A percentile compares a stretch with the other conserved stretches of the same genome.
Evolutionary conservation across 2,329 filamentous ascomycete species (phyloP).

Genomic region (Tolypocladium nubicola): DNA sequence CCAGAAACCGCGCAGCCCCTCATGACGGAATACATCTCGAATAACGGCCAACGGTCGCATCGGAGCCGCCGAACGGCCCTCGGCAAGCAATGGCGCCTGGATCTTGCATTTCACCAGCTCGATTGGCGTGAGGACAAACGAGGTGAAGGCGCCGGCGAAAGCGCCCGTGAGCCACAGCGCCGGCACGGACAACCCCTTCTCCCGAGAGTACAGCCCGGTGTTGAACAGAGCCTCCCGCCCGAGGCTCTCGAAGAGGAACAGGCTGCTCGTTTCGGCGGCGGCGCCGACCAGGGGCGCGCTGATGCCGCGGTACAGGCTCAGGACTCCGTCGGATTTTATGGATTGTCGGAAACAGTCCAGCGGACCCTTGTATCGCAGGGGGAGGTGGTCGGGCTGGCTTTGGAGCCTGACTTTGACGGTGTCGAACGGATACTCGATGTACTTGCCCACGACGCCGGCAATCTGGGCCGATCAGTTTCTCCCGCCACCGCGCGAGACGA

Average conservation of each 20-base stretch:
- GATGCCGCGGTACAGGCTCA: conserved; percentile 83
- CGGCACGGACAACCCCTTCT: conserved; percentile 58
- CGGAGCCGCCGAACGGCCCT: conserved; percentile 30
- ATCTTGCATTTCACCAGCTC: conserved; percentile 98
- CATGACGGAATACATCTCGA: conserved; percentile 66
- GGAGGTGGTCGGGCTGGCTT: conserved; percentile 80
- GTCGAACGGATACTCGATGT: conserved; percentile 97
- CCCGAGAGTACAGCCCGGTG: conserved; percentile 34
- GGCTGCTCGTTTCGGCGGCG: conserved; percentile 79
- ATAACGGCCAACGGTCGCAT: conserved; percentile 63
- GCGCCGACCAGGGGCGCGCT: conserved; percentile 84
- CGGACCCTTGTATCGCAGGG: conserved; percentile 73
- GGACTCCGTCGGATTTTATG: conserved; percentile 65
- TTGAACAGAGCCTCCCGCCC: conserved; percentile 56
- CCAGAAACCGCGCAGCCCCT: conserved; percentile 86
- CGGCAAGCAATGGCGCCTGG: conserved; percentile 55
- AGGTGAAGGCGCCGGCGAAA: conserved; percentile 80
- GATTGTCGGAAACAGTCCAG: conserved; percentile 91
- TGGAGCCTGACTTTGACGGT: conserved; percentile 96
- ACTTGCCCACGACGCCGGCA: conserved; percentile 84
- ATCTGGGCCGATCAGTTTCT: conserved; percentile 32
- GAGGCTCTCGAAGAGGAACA: conserved; percentile 85
- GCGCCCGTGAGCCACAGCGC: conserved; percentile 74
- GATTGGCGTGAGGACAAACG: conserved; percentile 83
- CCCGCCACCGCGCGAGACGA: neutral